Conservation (phyloP, 2,329 filamentous ascomycete genomes). For the Byssoonygena ceratinophila region DNA sequence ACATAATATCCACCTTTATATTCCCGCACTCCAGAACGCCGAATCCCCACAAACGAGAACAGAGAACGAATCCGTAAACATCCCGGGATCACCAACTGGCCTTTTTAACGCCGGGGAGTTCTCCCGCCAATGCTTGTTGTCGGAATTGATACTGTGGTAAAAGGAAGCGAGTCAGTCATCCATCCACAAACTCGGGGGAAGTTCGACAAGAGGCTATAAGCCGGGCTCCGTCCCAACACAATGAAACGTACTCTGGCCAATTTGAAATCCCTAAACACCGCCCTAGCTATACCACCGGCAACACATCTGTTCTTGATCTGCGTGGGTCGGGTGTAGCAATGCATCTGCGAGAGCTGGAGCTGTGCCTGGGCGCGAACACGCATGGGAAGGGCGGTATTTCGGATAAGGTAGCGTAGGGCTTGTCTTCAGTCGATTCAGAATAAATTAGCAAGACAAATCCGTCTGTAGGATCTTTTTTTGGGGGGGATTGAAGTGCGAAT, state of each 20-base stretch:
- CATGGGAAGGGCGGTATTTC: slow-evolving; percentile 75
- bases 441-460: neutral
- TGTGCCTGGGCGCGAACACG: slow-evolving; percentile 83
- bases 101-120: slow-evolving; percentile 85
- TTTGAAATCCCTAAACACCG: slow-evolving; percentile 88
- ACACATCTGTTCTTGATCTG: slow-evolving; percentile 93
- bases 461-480: too few species aligned
- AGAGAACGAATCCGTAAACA: too few species aligned
- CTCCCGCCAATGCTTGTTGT: slow-evolving; percentile 72
- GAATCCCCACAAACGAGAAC: neutral
- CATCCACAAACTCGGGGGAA: neutral
- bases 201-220: neutral
- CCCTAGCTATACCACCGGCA: slow-evolving; percentile 76
- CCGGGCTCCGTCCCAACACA: neutral
- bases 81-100: slow-evolving; percentile 67
- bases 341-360: slow-evolving; percentile 87
- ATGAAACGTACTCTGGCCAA: slow-evolving; percentile 66
- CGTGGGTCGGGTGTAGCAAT: slow-evolving; percentile 84
- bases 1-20: slow-evolving; percentile 8
- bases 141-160: slow-evolving; percentile 73
- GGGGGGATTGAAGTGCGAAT: too few species aligned
- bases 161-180: slow-evolving; percentile 18
- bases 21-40: neutral
- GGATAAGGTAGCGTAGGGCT: slow-evolving; percentile 84
- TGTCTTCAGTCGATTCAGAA: slow-evolving; percentile 50